These are phyloP conservation scores for Paracoccidioides lutzii DNA, from an alignment of 2,329 filamentous ascomycete genomes.

Conservation along the genomic window DNA sequence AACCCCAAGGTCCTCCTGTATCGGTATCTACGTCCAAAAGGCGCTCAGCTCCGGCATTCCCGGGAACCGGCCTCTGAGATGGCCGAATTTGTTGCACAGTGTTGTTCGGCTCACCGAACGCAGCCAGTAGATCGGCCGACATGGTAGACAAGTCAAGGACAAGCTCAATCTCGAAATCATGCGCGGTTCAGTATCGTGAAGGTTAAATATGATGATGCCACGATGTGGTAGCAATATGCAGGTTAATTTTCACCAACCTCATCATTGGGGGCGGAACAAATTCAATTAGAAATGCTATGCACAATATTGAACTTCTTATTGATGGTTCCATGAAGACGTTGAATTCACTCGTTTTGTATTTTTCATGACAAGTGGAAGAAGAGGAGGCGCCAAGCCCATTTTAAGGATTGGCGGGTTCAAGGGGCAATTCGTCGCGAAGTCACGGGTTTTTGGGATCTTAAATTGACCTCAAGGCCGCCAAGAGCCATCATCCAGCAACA, in stretches of 20 bases:
- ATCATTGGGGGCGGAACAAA: neutral
- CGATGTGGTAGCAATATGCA: neutral
- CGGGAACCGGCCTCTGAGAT: neutral
- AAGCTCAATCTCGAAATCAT: neutral
- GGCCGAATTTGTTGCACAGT: neutral
- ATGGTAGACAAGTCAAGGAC: constrained; percentile 19
- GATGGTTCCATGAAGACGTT: neutral
- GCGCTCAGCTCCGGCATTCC: neutral
- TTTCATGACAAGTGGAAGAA: neutral
- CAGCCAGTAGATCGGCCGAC: constrained; percentile 43
- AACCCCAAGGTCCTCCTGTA: neutral
- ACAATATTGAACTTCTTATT: neutral
- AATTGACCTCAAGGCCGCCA: neutral
- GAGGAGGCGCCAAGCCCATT: neutral
- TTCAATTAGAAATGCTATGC: neutral
- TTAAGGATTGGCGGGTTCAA: neutral
- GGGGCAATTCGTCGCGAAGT: neutral
- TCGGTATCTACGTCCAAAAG: neutral
- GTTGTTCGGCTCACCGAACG: constrained; percentile 27
- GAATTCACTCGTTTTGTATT: neutral
- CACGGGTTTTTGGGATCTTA: neutral
- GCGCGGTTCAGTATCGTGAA: neutral
- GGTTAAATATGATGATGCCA: neutral
- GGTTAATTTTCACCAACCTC: neutral
- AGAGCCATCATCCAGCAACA: neutral